Conservation (phyloP, 176 grass and related monocot species). For the Oryza meridionalis region DNA sequence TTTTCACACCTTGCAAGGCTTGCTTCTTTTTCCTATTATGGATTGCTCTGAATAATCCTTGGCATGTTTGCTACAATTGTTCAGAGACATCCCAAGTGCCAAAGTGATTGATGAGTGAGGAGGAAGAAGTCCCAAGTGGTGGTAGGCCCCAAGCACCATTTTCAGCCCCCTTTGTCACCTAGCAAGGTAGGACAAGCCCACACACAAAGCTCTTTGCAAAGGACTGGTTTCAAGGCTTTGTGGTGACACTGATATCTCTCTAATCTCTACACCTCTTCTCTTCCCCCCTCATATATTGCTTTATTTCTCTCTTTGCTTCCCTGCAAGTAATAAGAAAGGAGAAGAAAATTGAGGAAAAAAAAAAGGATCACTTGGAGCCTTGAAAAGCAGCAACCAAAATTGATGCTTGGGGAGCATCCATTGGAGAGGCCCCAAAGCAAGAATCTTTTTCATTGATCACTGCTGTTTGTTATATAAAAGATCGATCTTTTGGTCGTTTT, state of each 20-base stretch:
- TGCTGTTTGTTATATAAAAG: background rate
- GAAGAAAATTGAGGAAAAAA: background rate
- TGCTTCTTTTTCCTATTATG: background rate
- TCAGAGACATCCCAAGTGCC: background rate
- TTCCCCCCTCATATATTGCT: conserved; percentile 33
- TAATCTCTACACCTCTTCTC: background rate
- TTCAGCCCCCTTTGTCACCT: conserved; percentile 36
- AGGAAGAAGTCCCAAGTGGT: conserved; percentile 14
- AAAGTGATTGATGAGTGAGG: background rate
- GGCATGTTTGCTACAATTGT: conserved; percentile 20
- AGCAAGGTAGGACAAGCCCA: conserved; percentile 52
- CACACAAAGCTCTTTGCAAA: conserved; percentile 54
- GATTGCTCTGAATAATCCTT: conserved; percentile 24
- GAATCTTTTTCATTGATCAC: background rate
- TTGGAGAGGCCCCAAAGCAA: conserved; percentile 15
- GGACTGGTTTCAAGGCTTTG: conserved; percentile 8
- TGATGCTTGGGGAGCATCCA: conserved; percentile 37
- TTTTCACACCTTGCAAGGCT: background rate
- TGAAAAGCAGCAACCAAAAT: conserved; percentile 6
- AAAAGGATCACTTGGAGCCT: conserved; percentile 20
- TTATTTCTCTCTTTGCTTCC: conserved; percentile 16
- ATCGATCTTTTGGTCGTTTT: background rate
- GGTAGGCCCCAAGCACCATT: conserved; percentile 43
- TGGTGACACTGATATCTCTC: conserved; percentile 18
- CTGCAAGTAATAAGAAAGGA: conserved; percentile 27